A percentile compares a stretch with the other conserved stretches of the same genome.
Conservation (phyloP, 2,329 filamentous ascomycete species). For the Rosellinia necatrix region DNA sequence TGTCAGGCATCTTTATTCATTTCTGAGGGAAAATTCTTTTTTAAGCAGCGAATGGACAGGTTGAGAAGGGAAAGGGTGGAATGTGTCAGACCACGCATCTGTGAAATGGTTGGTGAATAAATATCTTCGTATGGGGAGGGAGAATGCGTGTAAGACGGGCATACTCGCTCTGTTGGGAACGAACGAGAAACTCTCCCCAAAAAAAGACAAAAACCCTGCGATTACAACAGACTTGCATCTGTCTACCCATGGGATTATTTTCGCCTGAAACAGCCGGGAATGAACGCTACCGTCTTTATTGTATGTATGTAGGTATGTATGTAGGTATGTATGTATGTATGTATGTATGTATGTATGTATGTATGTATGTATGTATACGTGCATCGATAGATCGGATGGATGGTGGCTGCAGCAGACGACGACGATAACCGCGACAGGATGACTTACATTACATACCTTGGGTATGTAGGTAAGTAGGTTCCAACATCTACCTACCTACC, state of each 20-base stretch:
- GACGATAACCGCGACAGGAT: constrained; percentile 12
- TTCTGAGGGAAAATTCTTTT: not conserved
- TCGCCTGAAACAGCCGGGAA: constrained; percentile 21
- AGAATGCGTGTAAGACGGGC: constrained; percentile 24
- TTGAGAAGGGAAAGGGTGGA: not conserved
- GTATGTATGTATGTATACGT: no score
- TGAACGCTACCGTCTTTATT: constrained; percentile 4
- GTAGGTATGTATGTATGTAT: no score
- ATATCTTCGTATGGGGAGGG: not conserved
- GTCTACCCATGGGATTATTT: constrained; percentile 6
- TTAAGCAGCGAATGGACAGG: not conserved
- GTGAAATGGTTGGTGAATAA: constrained; percentile 7
- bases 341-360: no score
- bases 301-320: no score
- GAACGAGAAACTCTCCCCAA: no score
- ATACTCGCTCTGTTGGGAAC: constrained; percentile 5
- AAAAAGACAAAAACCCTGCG: constrained; percentile 9
- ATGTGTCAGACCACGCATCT: constrained; percentile 4
- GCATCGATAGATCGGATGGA: constrained; percentile 14
- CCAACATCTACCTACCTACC: no score
- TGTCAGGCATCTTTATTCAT: constrained; percentile 14
- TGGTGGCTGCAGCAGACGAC: constrained; percentile 1
- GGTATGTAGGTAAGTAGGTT: no score
- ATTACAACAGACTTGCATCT: constrained; percentile 12
- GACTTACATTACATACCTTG: no score